A percentile compares a stretch with the other conserved stretches of the same genome.
Conservation (phyloP, 192 early-diverging fungal genomes). For the Coemansia sp. region DNA sequence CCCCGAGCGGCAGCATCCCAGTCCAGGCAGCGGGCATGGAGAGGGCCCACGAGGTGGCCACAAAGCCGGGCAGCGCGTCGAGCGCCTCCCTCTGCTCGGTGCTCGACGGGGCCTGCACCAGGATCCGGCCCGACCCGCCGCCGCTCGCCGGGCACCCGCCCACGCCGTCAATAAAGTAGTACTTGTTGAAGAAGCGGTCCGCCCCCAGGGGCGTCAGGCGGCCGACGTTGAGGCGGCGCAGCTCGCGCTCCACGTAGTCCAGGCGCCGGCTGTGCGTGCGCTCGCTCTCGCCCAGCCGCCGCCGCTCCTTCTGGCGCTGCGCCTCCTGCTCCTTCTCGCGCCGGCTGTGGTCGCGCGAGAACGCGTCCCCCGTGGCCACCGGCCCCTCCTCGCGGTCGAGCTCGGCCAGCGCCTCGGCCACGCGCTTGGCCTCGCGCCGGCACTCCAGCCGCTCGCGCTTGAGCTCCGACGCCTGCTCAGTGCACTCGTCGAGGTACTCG, state of each 20-base stretch:
- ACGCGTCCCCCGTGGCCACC: not conserved
- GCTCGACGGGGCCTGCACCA: conserved; percentile 56
- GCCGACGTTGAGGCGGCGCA: conserved; percentile 61
- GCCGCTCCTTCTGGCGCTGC: conserved; percentile 44
- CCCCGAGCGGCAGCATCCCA: conserved; percentile 18
- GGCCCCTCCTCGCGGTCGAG: conserved; percentile 42
- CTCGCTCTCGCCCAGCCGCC: conserved; percentile 46
- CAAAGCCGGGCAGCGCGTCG: conserved; percentile 15
- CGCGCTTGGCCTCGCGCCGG: conserved; percentile 60
- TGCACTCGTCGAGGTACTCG: conserved; percentile 69
- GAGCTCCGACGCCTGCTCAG: conserved; percentile 67
- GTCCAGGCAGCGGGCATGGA: conserved; percentile 49
- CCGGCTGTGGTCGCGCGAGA: conserved; percentile 31
- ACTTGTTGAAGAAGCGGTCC: conserved; percentile 84
- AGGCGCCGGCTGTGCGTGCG: conserved; percentile 21
- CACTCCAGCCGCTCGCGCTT: conserved; percentile 75
- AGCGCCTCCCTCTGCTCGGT: conserved; percentile 41
- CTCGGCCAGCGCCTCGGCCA: conserved; percentile 41
- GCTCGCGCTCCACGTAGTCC: conserved; percentile 71
- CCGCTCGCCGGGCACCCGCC: conserved; percentile 53
- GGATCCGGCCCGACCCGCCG: conserved; percentile 60
- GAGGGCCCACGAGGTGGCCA: conserved; percentile 35
- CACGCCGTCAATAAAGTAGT: conserved; percentile 88
- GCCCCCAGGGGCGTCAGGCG: conserved; percentile 72
- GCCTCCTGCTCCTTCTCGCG: conserved; percentile 43